phyloP scores from a whole-genome alignment of 441 rosid species.

The Erysimum pusillum region DNA sequence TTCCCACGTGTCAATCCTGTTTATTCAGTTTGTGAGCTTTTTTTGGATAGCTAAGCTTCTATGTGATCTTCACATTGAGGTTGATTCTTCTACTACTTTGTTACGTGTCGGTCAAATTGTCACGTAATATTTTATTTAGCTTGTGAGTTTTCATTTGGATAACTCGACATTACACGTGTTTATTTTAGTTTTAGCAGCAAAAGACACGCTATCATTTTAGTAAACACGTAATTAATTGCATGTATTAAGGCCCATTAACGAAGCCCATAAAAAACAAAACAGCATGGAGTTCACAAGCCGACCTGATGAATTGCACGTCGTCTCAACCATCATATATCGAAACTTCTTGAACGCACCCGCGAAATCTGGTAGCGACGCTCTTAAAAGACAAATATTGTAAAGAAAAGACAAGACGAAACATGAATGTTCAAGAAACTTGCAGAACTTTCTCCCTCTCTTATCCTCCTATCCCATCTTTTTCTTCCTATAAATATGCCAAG shows the following conservation, averaged over 20 bases:
- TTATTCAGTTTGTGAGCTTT: too few relatives aligned
- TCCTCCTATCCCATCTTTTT: background rate
- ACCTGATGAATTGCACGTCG: conserved; percentile 1
- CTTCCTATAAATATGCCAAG: conserved; percentile 28
- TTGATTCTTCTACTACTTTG: too few relatives aligned
- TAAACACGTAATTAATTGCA: too few relatives aligned
- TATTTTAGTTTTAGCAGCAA: too few relatives aligned
- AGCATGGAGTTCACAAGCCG: background rate
- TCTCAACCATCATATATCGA: background rate
- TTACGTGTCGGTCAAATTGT: too few relatives aligned
- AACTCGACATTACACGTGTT: too few relatives aligned
- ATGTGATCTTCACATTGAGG: too few relatives aligned
- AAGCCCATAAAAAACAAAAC: background rate
- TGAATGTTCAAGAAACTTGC: conserved; percentile 20
- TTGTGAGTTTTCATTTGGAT: too few relatives aligned
- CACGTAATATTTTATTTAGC: too few relatives aligned
- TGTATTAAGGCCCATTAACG: conserved; percentile 1
- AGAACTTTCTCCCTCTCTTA: conserved; percentile 22
- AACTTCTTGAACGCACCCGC: conserved; percentile 37
- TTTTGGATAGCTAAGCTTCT: too few relatives aligned
- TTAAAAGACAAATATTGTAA: background rate
- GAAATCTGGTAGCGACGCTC: background rate
- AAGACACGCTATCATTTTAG: too few relatives aligned
- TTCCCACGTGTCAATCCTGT: too few relatives aligned
- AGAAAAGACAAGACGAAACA: background rate